Base-by-base conservation (phyloP, 306 rosid genomes). In the Aeschynomene evenia region DNA sequence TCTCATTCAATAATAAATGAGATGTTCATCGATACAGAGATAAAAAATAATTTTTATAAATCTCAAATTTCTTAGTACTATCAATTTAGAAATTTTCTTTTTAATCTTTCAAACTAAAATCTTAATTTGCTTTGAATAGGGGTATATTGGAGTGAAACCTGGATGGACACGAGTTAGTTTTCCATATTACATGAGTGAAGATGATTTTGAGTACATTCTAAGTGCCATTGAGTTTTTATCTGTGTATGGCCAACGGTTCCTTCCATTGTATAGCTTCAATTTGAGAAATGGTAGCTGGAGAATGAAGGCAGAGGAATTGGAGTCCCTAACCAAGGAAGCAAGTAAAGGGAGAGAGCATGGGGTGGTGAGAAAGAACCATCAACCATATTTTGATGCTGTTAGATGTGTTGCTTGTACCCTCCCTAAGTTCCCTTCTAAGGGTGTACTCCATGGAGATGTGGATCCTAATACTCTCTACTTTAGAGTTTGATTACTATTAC, bases 161-260 rank as follows among this genome's bases (percentile, higher is more conserved):
- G 96, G 97, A 75, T 93, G 98, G 98, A 85, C 94, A 13, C 62
- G 96, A 78, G 78, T 93, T 53, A 90, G 96, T 74, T 88, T 93
- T 58, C 97, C 97, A 14, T 90, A 90, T 80, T 90, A 88, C 83
- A 87, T 88, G 84, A 70, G 82, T 6, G 79, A 85, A 14, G 89
- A 82, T 9, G 96, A 90, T 65, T 85, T 90, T 52, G 97, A 93
- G 66, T 93, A 84, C 82, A 85, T 86, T 76, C 29, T 85, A 71
- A 66, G 43, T 31, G 89, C 97, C 9, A 42, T 93, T 69, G 97
- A 93, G 65, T 90, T 88, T 74, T n/a, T 93, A 74, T 90, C 92
- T 45, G 58, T 61, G 33, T 86, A 85, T 69, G 98, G 97, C 61
- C 96, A 90, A 72, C 59, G 94, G 16, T 88, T 90, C 61, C 82